These are phyloP conservation scores for Isabelozyma heimii DNA, from an alignment of 805 yeast genomes.

Conservation along the genomic window DNA sequence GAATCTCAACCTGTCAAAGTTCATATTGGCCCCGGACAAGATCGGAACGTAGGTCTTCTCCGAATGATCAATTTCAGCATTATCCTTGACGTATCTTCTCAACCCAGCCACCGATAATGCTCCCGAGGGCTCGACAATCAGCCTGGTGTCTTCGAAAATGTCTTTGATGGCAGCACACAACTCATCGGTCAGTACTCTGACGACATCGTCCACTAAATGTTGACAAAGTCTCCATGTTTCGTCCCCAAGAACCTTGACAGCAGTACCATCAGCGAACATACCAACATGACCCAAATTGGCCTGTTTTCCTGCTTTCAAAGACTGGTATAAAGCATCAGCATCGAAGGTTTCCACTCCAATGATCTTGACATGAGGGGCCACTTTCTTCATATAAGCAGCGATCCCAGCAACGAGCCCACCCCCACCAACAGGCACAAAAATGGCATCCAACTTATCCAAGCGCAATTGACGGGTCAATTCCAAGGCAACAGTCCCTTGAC, in stretches of 20 bases:
- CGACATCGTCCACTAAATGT: slow-evolving; percentile 84
- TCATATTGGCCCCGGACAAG: slow-evolving; percentile 96
- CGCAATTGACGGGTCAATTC: slow-evolving; percentile 88
- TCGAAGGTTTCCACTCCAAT: slow-evolving; percentile 96
- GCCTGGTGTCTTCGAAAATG: slow-evolving; percentile 91
- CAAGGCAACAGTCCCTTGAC: slow-evolving; percentile 97
- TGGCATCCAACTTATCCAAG: slow-evolving; percentile 72
- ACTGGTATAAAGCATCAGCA: slow-evolving; percentile 86
- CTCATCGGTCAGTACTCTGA: slow-evolving; percentile 86
- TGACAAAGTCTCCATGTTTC: slow-evolving; percentile 84
- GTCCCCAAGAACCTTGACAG: slow-evolving; percentile 84
- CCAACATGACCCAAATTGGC: slow-evolving; percentile 74
- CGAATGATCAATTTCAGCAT: slow-evolving; percentile 71
- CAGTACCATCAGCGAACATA: slow-evolving; percentile 98
- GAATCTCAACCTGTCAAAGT: slow-evolving; percentile 92
- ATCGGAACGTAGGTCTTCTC: slow-evolving; percentile 76
- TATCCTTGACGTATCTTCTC: slow-evolving; percentile 69
- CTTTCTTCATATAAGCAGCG: slow-evolving; percentile 83
- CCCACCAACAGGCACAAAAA: slow-evolving; percentile 94
- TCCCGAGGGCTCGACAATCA: slow-evolving; percentile 95
- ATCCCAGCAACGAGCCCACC: slow-evolving; percentile 95
- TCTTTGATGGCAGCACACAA: slow-evolving; percentile 96
- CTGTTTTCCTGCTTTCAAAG: slow-evolving; percentile 55
- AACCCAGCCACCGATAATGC: slow-evolving; percentile 95
- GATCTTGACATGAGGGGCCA: slow-evolving; percentile 96